Percentiles rank a stretch among this genome's conserved stretches.
Evolutionary conservation across 2,329 filamentous ascomycete species (phyloP).

Genomic region (Orbilia quercus): DNA sequence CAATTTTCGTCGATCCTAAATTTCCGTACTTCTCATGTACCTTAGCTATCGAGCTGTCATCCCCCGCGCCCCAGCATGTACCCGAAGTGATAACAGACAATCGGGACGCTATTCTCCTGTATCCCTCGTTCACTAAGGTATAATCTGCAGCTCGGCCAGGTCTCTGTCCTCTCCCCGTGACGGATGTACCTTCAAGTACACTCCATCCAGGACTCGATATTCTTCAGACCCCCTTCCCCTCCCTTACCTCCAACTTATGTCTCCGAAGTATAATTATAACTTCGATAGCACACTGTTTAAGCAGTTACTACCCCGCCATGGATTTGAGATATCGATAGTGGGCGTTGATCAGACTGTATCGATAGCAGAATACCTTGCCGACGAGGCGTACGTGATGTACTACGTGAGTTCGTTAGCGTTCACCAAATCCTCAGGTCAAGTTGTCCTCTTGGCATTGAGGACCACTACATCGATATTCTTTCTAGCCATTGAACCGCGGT

Average conservation of each 20-base stretch:
- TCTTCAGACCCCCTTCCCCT: constrained; percentile 19
- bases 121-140: constrained; percentile 13
- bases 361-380: constrained; percentile 41
- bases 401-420: neutral
- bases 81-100: constrained; percentile 1
- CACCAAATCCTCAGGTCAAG: constrained; percentile 29
- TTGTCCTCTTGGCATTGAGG: constrained; percentile 30
- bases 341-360: constrained; percentile 24
- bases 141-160: constrained; percentile 44
- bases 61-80: constrained; percentile 15
- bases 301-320: constrained; percentile 37
- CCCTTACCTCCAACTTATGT: constrained; percentile 14
- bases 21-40: constrained; percentile 26
- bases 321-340: constrained; percentile 22
- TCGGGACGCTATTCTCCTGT: constrained; percentile 28
- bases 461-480: neutral
- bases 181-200: constrained; percentile 45
- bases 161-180: constrained; percentile 32
- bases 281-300: constrained; percentile 25
- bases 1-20: constrained; percentile 38
- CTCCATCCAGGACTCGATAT: constrained; percentile 12
- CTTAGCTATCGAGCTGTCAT: constrained; percentile 8
- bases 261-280: constrained; percentile 30
- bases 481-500: neutral
- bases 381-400: neutral